A percentile compares a stretch with the other conserved stretches of the same genome.
These are phyloP conservation scores for Ogataea nakhonphanomensis DNA, from an alignment of 805 yeast genomes.

Conservation along the genomic window DNA sequence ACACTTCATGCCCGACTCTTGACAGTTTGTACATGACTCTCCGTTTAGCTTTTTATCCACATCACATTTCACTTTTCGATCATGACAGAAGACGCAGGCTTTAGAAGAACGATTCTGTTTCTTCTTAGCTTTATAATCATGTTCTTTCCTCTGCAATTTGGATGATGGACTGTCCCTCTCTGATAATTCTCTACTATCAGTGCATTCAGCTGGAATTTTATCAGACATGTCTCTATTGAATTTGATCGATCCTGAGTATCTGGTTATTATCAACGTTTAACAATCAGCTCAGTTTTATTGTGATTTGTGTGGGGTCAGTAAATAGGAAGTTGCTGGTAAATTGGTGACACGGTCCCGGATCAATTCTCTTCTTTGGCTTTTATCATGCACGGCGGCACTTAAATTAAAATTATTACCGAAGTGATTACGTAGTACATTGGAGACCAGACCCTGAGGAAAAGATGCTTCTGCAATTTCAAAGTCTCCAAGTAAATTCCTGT, in stretches of 20 bases:
- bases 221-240: too few species aligned
- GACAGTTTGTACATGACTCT: slow-evolving; percentile 63
- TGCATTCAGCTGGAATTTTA: too few species aligned
- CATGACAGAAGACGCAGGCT: slow-evolving; percentile 72
- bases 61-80: slow-evolving; percentile 74
- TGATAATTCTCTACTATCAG: too few species aligned
- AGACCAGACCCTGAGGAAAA: background rate
- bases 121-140: slow-evolving; percentile 5
- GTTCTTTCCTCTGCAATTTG: too few species aligned
- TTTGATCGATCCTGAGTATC: too few species aligned
- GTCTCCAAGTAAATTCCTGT: slow-evolving; percentile 3
- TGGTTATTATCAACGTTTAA: too few species aligned
- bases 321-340: too few species aligned
- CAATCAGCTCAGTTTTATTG: too few species aligned
- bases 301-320: too few species aligned
- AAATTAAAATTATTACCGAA: background rate
- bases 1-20: slow-evolving; percentile 68
- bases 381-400: background rate
- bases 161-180: too few species aligned
- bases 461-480: background rate
- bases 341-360: too few species aligned
- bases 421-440: background rate
- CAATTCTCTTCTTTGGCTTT: too few species aligned
- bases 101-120: slow-evolving; percentile 60
- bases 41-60: slow-evolving; percentile 41